Percentiles rank a stretch among this genome's conserved stretches.
Evolutionary conservation across 75 land plant genomes (phyloP).

Genomic region (Isoetes taiwanensis): DNA sequence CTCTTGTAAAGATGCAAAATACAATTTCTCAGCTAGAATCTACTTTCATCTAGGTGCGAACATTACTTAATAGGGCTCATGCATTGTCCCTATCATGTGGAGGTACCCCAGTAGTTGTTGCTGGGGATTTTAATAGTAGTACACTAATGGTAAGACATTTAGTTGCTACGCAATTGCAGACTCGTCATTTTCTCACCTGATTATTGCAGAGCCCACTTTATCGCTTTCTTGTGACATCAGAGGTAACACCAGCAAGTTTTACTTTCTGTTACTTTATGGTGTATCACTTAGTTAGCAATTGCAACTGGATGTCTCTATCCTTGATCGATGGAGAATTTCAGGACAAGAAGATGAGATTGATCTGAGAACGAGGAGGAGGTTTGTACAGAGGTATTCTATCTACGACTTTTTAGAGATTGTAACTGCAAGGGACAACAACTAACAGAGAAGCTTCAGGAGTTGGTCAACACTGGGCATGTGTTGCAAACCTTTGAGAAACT

Average conservation of each 20-base stretch:
- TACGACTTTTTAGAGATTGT: no score
- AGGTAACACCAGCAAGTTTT: constrained; percentile 23
- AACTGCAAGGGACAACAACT: no score
- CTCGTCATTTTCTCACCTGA: background rate
- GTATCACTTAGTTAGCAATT: background rate
- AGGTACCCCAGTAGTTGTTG: constrained; percentile 60
- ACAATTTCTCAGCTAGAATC: no score
- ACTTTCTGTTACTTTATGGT: background rate
- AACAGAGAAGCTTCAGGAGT: no score
- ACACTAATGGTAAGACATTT: constrained; percentile 42
- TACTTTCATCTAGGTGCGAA: constrained; percentile 13
- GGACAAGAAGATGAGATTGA: constrained; percentile 19
- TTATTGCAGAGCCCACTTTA: constrained; percentile 54
- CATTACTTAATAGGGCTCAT: constrained; percentile 45
- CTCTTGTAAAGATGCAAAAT: no score
- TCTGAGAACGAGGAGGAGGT: no score
- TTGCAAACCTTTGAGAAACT: no score
- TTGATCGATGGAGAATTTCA: constrained; percentile 21
- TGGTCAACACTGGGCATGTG: no score
- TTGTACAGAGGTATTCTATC: no score
- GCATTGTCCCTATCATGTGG: constrained; percentile 51
- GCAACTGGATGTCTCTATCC: constrained; percentile 23
- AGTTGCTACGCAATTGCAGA: no score
- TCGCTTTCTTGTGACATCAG: constrained; percentile 29
- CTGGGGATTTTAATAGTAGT: constrained; percentile 75